These are phyloP conservation scores for Picochlorum sp. DNA, from an alignment of 139 green algal genomes.

Conservation along the genomic window DNA sequence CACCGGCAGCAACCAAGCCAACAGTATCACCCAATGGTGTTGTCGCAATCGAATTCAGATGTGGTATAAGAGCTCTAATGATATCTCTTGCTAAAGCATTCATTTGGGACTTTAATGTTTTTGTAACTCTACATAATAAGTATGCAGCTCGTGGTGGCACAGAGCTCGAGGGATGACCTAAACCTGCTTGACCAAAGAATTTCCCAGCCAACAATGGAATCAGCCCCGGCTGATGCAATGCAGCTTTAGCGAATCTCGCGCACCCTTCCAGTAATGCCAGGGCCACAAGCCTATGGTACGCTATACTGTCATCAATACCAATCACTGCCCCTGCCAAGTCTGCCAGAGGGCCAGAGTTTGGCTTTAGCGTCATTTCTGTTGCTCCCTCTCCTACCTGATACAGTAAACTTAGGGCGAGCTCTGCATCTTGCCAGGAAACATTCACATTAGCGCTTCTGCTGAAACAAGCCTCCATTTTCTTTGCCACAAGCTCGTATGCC, in stretches of 20 bases:
- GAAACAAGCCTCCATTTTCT: constrained; percentile 26
- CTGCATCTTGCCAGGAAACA: constrained; percentile 47
- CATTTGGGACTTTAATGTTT: constrained; percentile 47
- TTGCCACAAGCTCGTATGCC: constrained; percentile 38
- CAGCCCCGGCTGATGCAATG: constrained; percentile 4
- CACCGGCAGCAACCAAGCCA: constrained; percentile 1
- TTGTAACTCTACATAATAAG: constrained; percentile 68
- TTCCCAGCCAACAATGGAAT: constrained; percentile 15
- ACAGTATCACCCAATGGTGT: constrained; percentile 18
- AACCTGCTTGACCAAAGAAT: constrained; percentile 16
- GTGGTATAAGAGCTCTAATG: constrained; percentile 33
- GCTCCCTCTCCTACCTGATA: constrained; percentile 76
- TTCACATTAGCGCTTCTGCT: neutral
- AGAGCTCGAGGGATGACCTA: constrained; percentile 12
- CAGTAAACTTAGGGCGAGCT: constrained; percentile 61
- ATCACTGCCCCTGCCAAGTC: constrained; percentile 39
- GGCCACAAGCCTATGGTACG: constrained; percentile 59
- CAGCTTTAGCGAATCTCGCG: constrained; percentile 26
- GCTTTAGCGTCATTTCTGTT: constrained; percentile 50
- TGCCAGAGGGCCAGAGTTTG: constrained; percentile 40
- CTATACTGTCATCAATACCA: constrained; percentile 23
- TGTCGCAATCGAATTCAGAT: constrained; percentile 51
- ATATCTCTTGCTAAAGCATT: constrained; percentile 1
- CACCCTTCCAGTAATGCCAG: constrained; percentile 60
- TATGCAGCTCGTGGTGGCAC: constrained; percentile 55